Evolutionary conservation across 768 basidiomycete genomes (phyloP), one percentile per base, ranked within the genome.

Genomic region (Leucocoprinus sp.): DNA sequence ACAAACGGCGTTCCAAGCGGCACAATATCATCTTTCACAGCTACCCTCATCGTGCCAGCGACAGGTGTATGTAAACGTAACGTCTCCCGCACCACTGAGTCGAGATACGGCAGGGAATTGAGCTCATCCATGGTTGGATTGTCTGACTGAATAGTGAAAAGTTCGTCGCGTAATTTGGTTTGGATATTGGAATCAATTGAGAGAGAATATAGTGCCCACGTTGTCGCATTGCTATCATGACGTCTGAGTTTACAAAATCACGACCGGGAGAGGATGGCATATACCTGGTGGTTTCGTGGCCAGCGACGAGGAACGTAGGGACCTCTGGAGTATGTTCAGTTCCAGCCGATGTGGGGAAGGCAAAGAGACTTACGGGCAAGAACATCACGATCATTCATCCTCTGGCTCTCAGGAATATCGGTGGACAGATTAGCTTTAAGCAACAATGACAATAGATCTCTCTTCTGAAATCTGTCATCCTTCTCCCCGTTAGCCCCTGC

Each of bases 41-140:
- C 75, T 1, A 67, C 55, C 6, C 78, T 63, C 8, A 66, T 48
- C 0, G 70, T 70, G 14, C 50, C 51, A 1, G 70, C 61, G 3
- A 82, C 70, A 0, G 80, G 78, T 0, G 78, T 43, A 48, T 83
- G 67, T 1, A 80, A 36, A 0, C 83, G 73, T 48, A 84, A 59
- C 0, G 71, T 74, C 60, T 84, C 83, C 7, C 74, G 71, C 3
- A 82, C 67, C 7, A 83, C 71, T 17, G 66, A 66, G 51, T 86
- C 86, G 15, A 89, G 75, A 54, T 83, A 85, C 0, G 80, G 74
- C 3, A 91, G 65, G 3, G 71, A 65, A 44, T 75, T 72, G 1
- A 89, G 69, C 23, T 80, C 71, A 24, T 88, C 84, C 79, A 86
- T 84, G 3, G 71, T 69, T 2, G 84, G 83, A 0, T 62, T 74